A percentile compares a stretch with the other conserved stretches of the same genome.
Conservation (phyloP, 176 grass and related monocot species). For the Rhynchospora pubera region DNA sequence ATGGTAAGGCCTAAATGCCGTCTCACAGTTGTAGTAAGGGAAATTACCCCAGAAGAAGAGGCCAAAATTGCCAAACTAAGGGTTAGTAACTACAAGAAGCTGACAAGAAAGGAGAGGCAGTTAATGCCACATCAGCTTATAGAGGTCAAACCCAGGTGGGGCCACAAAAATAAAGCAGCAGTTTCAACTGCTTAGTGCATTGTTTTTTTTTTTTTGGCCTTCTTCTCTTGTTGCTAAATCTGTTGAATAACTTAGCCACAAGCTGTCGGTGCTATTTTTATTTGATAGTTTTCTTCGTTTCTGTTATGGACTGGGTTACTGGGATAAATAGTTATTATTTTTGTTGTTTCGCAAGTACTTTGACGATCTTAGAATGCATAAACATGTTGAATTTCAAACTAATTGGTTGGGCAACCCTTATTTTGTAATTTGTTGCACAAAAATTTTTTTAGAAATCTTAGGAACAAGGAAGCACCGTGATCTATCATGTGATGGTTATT, state of each 20-base stretch:
- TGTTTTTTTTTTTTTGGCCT: not conserved
- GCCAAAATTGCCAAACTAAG: slow-evolving; percentile 82
- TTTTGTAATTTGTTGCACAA: not conserved
- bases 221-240: not conserved
- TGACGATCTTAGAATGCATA: not conserved
- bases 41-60: slow-evolving; percentile 78
- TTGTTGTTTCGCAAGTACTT: not conserved
- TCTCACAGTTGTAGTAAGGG: slow-evolving; percentile 81
- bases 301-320: not conserved
- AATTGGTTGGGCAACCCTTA: not conserved
- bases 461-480: not conserved
- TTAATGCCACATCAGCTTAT: slow-evolving; percentile 83
- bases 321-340: not conserved
- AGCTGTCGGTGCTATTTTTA: not conserved
- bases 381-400: not conserved
- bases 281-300: not conserved
- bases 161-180: slow-evolving; percentile 45
- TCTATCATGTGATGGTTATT: no score
- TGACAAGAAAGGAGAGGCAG: slow-evolving; percentile 67
- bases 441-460: not conserved
- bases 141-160: slow-evolving; percentile 66
- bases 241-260: not conserved
- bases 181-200: not conserved
- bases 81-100: slow-evolving; percentile 87
- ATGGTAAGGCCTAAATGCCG: slow-evolving; percentile 81